Evolutionary conservation across 768 basidiomycete species (phyloP).

Genomic region (Kwoniella dejecticola): DNA sequence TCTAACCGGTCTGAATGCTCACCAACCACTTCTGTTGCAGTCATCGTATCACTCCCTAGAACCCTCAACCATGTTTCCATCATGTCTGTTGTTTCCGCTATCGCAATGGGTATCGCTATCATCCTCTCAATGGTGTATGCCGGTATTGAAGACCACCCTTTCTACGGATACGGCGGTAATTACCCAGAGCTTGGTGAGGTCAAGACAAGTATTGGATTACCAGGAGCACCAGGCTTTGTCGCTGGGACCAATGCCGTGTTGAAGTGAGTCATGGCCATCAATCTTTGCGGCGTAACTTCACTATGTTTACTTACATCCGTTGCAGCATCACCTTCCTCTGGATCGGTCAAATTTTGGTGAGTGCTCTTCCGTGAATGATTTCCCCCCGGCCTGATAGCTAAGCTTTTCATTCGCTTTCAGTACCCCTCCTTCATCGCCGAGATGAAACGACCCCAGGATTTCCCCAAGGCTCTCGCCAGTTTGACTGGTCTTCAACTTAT

Average conservation of each 20-base stretch:
- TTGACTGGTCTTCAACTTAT: constrained; percentile 40
- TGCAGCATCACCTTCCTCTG: constrained; percentile 49
- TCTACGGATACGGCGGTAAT: constrained; percentile 50
- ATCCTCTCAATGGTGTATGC: constrained; percentile 46
- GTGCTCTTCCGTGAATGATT: not conserved
- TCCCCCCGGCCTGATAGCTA: not conserved
- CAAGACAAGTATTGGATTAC: constrained; percentile 39
- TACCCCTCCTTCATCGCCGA: constrained; percentile 55
- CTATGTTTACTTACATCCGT: no score
- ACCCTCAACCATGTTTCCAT: constrained; percentile 49
- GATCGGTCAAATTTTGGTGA: constrained; percentile 46
- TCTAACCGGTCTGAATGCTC: not conserved
- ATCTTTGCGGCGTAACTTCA: not conserved
- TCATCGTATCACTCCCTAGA: constrained; percentile 47
- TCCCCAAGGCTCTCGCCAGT: constrained; percentile 52
- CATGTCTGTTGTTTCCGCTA: constrained; percentile 48
- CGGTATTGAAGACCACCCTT: constrained; percentile 43
- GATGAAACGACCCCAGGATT: constrained; percentile 55
- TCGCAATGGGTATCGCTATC: constrained; percentile 49
- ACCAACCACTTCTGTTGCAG: constrained; percentile 7
- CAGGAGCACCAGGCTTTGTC: constrained; percentile 39
- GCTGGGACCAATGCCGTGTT: constrained; percentile 45
- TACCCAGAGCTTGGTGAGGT: constrained; percentile 47
- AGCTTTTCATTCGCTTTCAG: constrained; percentile 6
- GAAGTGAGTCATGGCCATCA: constrained; percentile 32